Base-by-base conservation (phyloP, 495 filamentous ascomycete species). In the Staphylotrichum longicolle region DNA sequence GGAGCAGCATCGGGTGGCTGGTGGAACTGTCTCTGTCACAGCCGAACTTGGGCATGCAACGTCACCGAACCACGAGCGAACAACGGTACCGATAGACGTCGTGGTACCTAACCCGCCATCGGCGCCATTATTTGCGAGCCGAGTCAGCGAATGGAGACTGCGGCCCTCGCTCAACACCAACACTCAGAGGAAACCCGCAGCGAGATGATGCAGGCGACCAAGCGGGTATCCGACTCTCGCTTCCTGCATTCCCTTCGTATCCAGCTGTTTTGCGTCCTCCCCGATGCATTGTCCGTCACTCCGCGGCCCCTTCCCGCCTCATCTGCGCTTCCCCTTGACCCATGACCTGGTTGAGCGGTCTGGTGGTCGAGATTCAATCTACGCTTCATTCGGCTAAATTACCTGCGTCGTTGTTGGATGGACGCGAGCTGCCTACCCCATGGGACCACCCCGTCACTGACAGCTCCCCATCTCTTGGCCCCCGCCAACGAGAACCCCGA, bases 331-430 rank as follows among this genome's bases (percentile, higher is more conserved):
- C 30, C 44, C 50, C 56, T 48, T 30, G 51, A 44, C 63, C 63
- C 68, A 68, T 70, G 68, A 70, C 68, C 68, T 60, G 63, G 63
- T 68, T 68, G 62, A 61, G 68, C 60, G 60, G 57, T 58, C 60
- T 66, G 58, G 53, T 42, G 64, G 60, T 61, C 60, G 27, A 62
- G 61, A 40, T 47, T 60, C 66, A 72, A 72, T 71, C 49, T 71
- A 69, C 44, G 35, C 41, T 63, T 58, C 62, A 60, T 66, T 70
- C 64, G 71, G 69, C 71, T 72, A 73, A 73, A 73, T 73, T 65
- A 47, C 35, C 63, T 66, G 65, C 62, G 51, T 7, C 64, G 61
- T 66, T 63, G 48, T 69, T 61, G 61, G 62, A 64, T 58, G 45
- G 57, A 63, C 42, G 61, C 53, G 40, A 63, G 61, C 57, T 64